Evolutionary conservation across 2,329 filamentous ascomycete genomes (phyloP).

Genomic region (Neocatenulostroma microsporum): DNA sequence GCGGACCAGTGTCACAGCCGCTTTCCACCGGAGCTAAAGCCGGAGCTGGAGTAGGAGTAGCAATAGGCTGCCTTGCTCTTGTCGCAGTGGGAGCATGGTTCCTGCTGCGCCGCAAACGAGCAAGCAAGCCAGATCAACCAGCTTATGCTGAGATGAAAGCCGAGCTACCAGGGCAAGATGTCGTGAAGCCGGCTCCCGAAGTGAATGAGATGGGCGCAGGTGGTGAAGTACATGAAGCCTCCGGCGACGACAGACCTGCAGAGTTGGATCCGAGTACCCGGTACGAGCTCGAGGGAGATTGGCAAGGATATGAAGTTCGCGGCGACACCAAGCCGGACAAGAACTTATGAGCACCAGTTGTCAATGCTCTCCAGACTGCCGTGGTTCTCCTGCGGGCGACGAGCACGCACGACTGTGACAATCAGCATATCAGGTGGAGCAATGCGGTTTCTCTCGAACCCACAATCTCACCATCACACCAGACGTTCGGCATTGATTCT

Average conservation of each 20-base stretch:
- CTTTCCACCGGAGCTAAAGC: neutral
- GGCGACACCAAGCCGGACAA: too few relatives aligned
- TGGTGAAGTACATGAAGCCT: neutral
- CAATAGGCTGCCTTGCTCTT: neutral
- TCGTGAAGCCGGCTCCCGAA: neutral
- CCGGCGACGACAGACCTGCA: neutral
- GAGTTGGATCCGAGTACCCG: neutral
- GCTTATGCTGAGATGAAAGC: neutral
- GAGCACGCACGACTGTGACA: too few relatives aligned
- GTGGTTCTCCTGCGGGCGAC: too few relatives aligned
- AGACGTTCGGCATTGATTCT: too few relatives aligned
- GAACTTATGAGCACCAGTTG: too few relatives aligned
- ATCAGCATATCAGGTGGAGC: too few relatives aligned
- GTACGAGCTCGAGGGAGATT: conserved; percentile 2
- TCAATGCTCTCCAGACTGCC: too few relatives aligned
- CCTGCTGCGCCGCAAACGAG: neutral
- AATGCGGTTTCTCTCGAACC: too few relatives aligned
- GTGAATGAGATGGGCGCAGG: neutral
- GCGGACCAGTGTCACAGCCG: too few relatives aligned
- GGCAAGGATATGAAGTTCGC: conserved; percentile 1
- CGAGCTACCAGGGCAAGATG: conserved; percentile 1
- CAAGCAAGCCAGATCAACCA: neutral
- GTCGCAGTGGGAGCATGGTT: neutral
- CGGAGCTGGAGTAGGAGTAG: neutral
- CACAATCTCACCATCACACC: too few relatives aligned